phyloP scores from a whole-genome alignment of 352 stramenopile species.

The Globisporangium nodosum region DNA sequence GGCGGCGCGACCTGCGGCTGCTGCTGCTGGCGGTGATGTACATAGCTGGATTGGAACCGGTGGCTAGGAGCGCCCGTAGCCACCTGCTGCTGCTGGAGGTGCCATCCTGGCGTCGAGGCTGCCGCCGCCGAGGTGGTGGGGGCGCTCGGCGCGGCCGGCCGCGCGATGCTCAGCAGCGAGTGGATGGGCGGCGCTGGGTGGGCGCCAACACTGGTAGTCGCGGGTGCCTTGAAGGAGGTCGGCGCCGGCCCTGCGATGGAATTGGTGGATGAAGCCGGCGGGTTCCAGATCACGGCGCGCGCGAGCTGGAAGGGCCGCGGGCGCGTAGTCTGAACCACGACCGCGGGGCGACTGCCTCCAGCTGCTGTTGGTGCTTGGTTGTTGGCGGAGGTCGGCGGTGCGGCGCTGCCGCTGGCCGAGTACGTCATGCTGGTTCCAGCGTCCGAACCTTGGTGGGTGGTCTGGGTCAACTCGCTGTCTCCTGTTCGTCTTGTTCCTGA shows the following conservation, averaged over 20 bases:
- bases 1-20: neutral
- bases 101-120: too few species aligned
- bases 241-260: neutral
- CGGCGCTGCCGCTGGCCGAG: neutral
- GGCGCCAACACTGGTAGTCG: too few species aligned
- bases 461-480: neutral
- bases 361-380: neutral
- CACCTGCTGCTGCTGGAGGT: neutral
- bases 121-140: neutral
- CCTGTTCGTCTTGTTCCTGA: neutral
- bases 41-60: neutral
- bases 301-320: neutral
- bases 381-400: neutral
- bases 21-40: neutral
- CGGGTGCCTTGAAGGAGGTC: neutral
- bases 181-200: neutral
- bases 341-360: neutral
- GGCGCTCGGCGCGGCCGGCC: too few species aligned
- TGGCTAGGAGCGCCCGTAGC: neutral
- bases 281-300: slow-evolving; percentile 8
- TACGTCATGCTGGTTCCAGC: neutral
- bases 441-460: neutral
- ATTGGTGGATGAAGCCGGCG: neutral
- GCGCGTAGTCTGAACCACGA: neutral
- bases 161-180: neutral